phyloP scores from a whole-genome alignment of 441 rosid species.

The Corymbia citriodora region DNA sequence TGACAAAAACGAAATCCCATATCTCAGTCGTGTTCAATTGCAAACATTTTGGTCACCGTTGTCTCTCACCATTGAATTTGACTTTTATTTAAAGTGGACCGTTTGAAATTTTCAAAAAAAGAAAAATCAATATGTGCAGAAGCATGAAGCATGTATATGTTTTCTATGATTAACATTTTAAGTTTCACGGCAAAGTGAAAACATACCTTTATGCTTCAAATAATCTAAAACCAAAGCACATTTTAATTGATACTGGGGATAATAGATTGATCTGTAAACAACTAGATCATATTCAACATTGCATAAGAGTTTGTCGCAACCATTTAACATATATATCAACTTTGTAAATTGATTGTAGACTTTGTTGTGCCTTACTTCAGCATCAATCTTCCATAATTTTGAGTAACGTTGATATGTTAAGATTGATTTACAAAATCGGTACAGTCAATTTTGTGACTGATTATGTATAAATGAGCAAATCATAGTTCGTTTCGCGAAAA shows the following conservation, averaged over 20 bases:
- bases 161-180: background rate
- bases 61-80: background rate
- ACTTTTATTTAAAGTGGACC: background rate
- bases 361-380: background rate
- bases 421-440: background rate
- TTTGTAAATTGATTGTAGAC: background rate
- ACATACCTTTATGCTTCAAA: background rate
- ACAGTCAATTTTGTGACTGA: background rate
- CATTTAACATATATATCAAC: background rate
- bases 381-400: background rate
- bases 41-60: background rate
- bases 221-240: background rate
- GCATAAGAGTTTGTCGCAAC: background rate
- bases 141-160: background rate
- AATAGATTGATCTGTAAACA: background rate
- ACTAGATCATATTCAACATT: background rate
- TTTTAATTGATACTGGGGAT: background rate
- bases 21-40: background rate
- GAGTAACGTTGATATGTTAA: background rate
- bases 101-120: background rate
- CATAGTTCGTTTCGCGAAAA: background rate
- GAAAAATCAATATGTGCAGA: background rate
- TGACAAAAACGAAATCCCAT: background rate
- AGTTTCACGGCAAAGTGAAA: background rate
- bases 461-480: background rate